Evolutionary conservation across 129 eudicot genomes (phyloP).

Genomic region (Ambrosia trifida): DNA sequence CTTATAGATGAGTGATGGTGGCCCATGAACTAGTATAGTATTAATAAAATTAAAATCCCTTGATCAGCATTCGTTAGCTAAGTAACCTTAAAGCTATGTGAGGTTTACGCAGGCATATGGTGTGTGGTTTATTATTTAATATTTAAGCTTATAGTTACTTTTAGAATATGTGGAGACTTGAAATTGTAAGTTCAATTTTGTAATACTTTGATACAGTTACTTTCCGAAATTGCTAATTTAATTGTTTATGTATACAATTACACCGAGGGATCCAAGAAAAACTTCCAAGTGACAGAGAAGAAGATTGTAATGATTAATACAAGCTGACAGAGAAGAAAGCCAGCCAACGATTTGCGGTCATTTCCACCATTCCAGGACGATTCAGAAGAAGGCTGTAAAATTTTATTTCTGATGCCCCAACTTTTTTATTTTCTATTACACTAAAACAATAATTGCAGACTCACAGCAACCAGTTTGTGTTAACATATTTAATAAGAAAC

Average conservation of each 20-base stretch:
- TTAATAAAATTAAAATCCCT: constrained; percentile 1
- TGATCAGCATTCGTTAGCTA: neutral
- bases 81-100: constrained; percentile 15
- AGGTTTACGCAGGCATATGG: neutral
- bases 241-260: constrained; percentile 11
- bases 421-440: constrained; percentile 1
- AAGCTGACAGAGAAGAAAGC: neutral
- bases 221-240: constrained; percentile 8
- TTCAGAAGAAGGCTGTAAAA: constrained; percentile 11
- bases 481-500: neutral
- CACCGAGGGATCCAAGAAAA: neutral
- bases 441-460: constrained; percentile 7
- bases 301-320: constrained; percentile 3
- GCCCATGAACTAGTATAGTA: neutral
- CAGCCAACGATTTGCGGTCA: neutral
- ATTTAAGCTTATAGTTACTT: neutral
- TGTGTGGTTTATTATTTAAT: neutral
- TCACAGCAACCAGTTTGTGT: neutral
- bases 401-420: constrained; percentile 9
- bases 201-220: neutral
- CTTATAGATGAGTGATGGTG: constrained; percentile 13
- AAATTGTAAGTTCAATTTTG: constrained; percentile 3
- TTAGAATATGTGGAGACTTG: neutral
- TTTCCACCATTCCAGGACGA: neutral
- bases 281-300: constrained; percentile 4